phyloP scores from a whole-genome alignment of 352 stramenopile species.

The Pythium coloratum region DNA sequence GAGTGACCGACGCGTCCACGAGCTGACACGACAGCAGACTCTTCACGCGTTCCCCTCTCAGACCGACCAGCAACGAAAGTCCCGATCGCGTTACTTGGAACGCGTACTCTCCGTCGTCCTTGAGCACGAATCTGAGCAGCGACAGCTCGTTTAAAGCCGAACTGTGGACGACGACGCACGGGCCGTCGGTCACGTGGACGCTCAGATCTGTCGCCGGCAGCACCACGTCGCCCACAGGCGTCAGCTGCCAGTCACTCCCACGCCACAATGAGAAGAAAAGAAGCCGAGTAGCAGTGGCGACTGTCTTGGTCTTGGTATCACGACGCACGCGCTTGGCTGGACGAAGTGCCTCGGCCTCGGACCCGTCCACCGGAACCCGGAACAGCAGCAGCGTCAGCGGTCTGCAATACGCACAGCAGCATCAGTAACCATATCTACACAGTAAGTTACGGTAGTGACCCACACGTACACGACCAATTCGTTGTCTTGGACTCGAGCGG shows the following conservation, averaged over 20 bases:
- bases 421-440: neutral
- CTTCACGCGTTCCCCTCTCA: neutral
- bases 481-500: conserved; percentile 10
- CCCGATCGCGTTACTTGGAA: neutral
- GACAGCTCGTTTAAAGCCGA: neutral
- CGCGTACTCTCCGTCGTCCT: conserved; percentile 10
- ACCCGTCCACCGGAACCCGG: neutral
- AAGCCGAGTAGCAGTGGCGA: neutral
- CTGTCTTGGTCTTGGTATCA: conserved; percentile 1
- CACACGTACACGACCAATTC: conserved; percentile 11
- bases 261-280: conserved; percentile 12
- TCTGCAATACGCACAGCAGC: neutral
- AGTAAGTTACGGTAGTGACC: neutral
- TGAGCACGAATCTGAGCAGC: conserved; percentile 3
- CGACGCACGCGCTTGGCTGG: conserved; percentile 19
- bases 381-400: conserved; percentile 20
- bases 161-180: conserved; percentile 12
- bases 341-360: neutral
- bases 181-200: conserved; percentile 19
- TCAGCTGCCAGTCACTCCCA: conserved; percentile 10
- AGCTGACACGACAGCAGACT: conserved; percentile 23
- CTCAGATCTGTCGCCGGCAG: neutral
- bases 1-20: conserved; percentile 1
- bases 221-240: conserved; percentile 14
- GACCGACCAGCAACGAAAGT: neutral